A percentile compares a stretch with the other conserved stretches of the same genome.
Conservation (phyloP, 2,329 filamentous ascomycete genomes). For the Thermothelomyces thermophilus region DNA sequence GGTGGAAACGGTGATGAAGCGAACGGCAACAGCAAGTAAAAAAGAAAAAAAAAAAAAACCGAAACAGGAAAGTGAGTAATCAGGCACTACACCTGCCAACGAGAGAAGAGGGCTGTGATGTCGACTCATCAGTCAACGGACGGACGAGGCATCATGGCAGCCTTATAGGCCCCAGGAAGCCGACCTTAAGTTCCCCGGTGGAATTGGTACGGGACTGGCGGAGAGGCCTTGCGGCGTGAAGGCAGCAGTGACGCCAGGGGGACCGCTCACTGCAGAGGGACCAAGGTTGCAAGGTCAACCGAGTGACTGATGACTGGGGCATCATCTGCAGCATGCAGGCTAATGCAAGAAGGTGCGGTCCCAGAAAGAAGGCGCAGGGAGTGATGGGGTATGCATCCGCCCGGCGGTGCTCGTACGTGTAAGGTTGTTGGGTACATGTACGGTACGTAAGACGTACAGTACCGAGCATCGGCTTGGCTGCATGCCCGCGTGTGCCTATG, state of each 20-base stretch:
- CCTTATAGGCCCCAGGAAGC: conserved; percentile 45
- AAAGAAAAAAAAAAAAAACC: conserved; percentile 21
- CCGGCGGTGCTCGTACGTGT: conserved; percentile 8
- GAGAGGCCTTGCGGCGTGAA: conserved; percentile 19
- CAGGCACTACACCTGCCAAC: conserved; percentile 23
- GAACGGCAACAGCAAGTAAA: conserved; percentile 25
- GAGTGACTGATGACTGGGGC: conserved; percentile 19
- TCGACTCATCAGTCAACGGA: conserved; percentile 23
- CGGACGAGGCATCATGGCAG: conserved; percentile 41
- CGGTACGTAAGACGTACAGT: conserved; percentile 5
- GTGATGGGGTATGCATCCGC: too few relatives aligned
- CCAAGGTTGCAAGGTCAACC: conserved; percentile 12
- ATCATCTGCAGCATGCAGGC: conserved; percentile 22
- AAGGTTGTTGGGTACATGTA: too few relatives aligned
- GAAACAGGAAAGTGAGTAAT: conserved; percentile 27
- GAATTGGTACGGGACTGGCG: conserved; percentile 27
- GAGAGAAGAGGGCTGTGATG: conserved; percentile 20
- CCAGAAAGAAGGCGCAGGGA: conserved; percentile 24
- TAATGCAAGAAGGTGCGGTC: conserved; percentile 23
- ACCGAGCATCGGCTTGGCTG: background rate
- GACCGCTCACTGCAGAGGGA: conserved; percentile 15
- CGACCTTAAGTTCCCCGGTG: conserved; percentile 29
- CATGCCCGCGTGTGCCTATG: background rate
- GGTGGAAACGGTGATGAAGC: conserved; percentile 18
- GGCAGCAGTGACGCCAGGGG: conserved; percentile 25